A percentile compares a stretch with the other conserved stretches of the same genome.
These are phyloP conservation scores for Tetradesmus lagerheimii DNA, from an alignment of 139 green algal species.

Conservation along the genomic window DNA sequence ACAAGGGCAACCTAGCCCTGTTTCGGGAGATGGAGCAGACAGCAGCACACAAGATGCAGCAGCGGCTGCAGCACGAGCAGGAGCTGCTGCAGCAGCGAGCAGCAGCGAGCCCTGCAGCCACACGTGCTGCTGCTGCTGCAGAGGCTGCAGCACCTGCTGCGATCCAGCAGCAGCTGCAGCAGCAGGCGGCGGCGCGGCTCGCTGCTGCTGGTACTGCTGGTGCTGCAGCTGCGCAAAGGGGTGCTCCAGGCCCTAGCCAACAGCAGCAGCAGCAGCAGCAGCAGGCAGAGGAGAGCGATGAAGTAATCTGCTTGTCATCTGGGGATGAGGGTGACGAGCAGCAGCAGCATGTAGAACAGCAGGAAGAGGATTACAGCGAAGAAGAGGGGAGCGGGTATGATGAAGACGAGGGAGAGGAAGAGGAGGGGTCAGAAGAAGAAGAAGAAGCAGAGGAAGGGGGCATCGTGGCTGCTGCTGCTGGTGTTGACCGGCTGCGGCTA, in stretches of 20 bases:
- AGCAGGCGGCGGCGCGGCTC: background rate
- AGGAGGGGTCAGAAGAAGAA: constrained; percentile 1
- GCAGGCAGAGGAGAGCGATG: background rate
- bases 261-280: background rate
- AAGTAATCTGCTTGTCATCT: background rate
- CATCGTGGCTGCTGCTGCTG: background rate
- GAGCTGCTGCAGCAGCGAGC: constrained; percentile 21
- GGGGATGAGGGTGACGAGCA: constrained; percentile 16
- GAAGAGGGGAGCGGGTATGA: background rate
- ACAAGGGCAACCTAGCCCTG: background rate
- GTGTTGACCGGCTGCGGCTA: background rate
- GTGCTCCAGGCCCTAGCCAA: background rate
- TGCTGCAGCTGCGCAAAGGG: background rate
- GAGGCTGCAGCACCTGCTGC: background rate
- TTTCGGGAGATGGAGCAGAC: background rate
- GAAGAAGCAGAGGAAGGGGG: background rate
- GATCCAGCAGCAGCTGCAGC: background rate
- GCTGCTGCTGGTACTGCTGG: background rate
- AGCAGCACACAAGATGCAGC: background rate
- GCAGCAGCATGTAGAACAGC: constrained; percentile 22
- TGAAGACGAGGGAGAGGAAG: constrained; percentile 6
- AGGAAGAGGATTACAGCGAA: constrained; percentile 7
- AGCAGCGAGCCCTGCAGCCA: background rate
- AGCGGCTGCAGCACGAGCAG: constrained; percentile 23
- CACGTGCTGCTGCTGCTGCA: background rate